Evolutionary conservation across 176 grass and related monocot species (phyloP).

Genomic region (Tillandsia leiboldiana): DNA sequence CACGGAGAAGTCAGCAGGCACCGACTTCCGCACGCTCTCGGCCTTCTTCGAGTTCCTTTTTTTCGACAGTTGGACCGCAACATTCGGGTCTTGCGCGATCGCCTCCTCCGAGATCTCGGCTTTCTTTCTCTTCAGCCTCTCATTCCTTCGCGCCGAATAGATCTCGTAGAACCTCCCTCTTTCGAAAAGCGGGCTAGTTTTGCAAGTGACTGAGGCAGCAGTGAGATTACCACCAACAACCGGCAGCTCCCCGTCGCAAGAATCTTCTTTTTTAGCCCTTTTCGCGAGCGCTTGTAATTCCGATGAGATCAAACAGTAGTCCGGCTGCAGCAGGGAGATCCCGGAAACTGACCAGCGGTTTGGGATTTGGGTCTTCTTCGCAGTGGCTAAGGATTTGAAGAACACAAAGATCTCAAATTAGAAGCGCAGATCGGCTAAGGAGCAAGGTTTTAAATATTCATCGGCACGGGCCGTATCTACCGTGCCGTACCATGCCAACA

Average conservation of each 20-base stretch:
- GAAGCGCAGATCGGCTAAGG: background rate
- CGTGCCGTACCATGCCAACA: too few species aligned
- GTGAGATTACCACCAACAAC: conserved; percentile 1
- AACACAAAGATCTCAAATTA: background rate
- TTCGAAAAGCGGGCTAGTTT: conserved; percentile 51
- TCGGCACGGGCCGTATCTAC: too few species aligned
- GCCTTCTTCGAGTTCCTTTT: conserved; percentile 38
- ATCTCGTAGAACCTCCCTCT: conserved; percentile 70
- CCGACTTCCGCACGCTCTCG: conserved; percentile 45
- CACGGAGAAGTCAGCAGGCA: conserved; percentile 22
- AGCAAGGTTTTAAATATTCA: too few species aligned
- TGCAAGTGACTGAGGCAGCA: conserved; percentile 13
- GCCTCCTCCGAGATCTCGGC: conserved; percentile 28
- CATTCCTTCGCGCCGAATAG: conserved; percentile 73
- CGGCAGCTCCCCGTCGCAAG: conserved; percentile 15
- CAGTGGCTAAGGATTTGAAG: conserved; percentile 21
- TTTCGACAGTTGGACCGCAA: conserved; percentile 69
- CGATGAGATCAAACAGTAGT: conserved; percentile 17
- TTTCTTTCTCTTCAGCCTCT: conserved; percentile 71
- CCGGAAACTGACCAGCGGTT: conserved; percentile 38
- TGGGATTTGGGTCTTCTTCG: conserved; percentile 29
- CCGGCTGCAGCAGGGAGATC: conserved; percentile 27
- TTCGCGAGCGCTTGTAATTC: conserved; percentile 19
- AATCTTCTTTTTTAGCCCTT: conserved; percentile 27
- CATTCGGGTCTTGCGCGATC: conserved; percentile 33